Base-by-base conservation (phyloP, 2,329 filamentous ascomycete genomes). In the Calonectria honghensis region DNA sequence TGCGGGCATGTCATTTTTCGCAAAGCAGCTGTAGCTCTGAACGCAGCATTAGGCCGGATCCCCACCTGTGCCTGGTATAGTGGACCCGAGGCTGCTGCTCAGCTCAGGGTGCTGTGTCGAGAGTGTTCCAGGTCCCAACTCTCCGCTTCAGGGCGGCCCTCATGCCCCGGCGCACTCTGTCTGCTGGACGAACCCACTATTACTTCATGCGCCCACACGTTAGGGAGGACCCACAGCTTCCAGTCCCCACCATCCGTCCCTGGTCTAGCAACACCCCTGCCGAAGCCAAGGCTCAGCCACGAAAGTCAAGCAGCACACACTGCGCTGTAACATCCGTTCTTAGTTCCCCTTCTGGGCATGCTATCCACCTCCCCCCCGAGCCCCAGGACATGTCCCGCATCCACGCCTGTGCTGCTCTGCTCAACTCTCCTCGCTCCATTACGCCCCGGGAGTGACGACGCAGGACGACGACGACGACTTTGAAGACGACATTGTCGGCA, bases 261-360 rank as follows among this genome's bases (percentile, higher is more conserved):
- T 35, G 73, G 75, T 73, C 66, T 80, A 80, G 77, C 61, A 73
- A 24, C 27, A 52, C 59, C 52, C 67, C 67, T 57, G 51, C 79
- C 77, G 70, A 66, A 51, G 68, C 52, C 70, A 68, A 72, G 57
- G 72, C 74, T 61, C 61, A 78, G 74, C 78, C 79, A 78, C 64
- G 29, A 66, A 70, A 78, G 73, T 75, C 32, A 50, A 78, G 78
- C 69, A 32, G 63, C 72, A 57, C 72, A 57, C 41, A 59, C 68
- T 37, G 61, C 50, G 39, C 63, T 51, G 39, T 27, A 27, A 67
- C 70, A 41, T 37, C 69, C 39, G 57, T 66, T 72, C 51, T 51
- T 41, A 59, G 61, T 51, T 64, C 52, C 70, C 70, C 24, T 63
- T 68, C 70, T 57, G 59, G 68, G 48, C 41, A 39, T 70, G 41